phyloP scores from a whole-genome alignment of 495 filamentous ascomycete species.

The Trichocladium uniseriatum region DNA sequence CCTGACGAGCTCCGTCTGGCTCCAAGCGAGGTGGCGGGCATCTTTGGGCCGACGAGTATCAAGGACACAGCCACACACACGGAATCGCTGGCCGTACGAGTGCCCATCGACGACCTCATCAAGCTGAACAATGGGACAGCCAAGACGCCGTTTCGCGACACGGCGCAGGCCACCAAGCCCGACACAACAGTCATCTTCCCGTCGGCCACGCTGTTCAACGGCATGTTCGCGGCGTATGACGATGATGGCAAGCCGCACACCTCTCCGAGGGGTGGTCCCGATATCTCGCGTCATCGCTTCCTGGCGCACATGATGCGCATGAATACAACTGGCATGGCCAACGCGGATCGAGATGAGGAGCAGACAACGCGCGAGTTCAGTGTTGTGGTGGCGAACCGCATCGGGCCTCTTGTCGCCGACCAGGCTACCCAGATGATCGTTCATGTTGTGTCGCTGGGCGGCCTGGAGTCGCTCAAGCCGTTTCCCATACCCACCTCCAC shows the following conservation, averaged over 20 bases:
- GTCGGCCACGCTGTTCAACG: not conserved
- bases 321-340: slow-evolving; percentile 30
- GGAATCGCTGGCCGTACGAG: not conserved
- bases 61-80: not conserved
- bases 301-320: slow-evolving; percentile 39
- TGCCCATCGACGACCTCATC: not conserved
- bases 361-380: slow-evolving; percentile 20
- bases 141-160: too few species aligned
- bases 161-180: not conserved
- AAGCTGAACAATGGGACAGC: too few species aligned
- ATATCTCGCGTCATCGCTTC: not conserved
- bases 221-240: not conserved
- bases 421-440: slow-evolving; percentile 11
- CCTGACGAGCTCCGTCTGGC: slow-evolving; percentile 19
- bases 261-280: too few species aligned
- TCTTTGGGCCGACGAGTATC: not conserved
- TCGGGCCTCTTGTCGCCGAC: slow-evolving; percentile 21
- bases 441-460: slow-evolving; percentile 36
- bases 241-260: not conserved
- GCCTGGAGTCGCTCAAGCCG: not conserved
- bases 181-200: not conserved
- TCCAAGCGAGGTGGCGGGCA: not conserved
- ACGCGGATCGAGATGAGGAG: slow-evolving; percentile 20
- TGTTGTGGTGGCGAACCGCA: slow-evolving; percentile 29
- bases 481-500: too few species aligned